A percentile compares a stretch with the other conserved stretches of the same genome.
Conservation (phyloP, 2,329 filamentous ascomycete genomes). For the Seiridium cupressi region DNA sequence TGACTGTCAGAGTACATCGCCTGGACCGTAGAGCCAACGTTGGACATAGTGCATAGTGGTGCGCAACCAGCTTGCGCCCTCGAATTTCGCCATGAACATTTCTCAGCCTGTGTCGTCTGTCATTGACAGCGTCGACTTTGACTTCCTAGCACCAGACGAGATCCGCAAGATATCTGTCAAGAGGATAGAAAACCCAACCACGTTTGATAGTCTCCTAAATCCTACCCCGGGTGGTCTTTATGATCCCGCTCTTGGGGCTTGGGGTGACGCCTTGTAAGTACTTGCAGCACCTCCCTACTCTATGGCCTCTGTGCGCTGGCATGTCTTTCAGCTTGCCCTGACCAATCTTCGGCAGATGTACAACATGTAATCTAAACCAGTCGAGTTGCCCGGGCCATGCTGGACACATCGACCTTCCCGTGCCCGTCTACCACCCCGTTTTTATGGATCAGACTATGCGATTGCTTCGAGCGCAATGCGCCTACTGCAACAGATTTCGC, state of each 20-base stretch:
- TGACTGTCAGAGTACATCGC: background rate
- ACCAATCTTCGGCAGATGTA: slow-evolving; percentile 58
- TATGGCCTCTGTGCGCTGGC: too few relatives aligned
- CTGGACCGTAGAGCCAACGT: background rate
- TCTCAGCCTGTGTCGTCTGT: slow-evolving; percentile 80
- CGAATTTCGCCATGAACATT: slow-evolving; percentile 57
- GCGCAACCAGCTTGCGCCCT: slow-evolving; percentile 1
- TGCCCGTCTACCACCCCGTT: slow-evolving; percentile 84
- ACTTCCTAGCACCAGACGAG: slow-evolving; percentile 77
- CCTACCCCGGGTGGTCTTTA: slow-evolving; percentile 90
- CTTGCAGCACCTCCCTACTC: too few relatives aligned
- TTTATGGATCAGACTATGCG: slow-evolving; percentile 92
- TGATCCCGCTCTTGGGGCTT: slow-evolving; percentile 86
- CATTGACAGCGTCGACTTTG: slow-evolving; percentile 87
- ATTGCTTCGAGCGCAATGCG: slow-evolving; percentile 81
- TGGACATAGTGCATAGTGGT: background rate
- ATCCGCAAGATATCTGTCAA: slow-evolving; percentile 90
- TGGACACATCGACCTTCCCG: slow-evolving; percentile 89
- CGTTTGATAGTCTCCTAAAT: slow-evolving; percentile 90
- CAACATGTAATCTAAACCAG: slow-evolving; percentile 85
- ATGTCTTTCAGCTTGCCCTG: background rate
- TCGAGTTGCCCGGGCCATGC: slow-evolving; percentile 86
- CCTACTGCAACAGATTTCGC: slow-evolving; percentile 86
- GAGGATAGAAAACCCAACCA: slow-evolving; percentile 86
- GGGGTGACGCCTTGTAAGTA: slow-evolving; percentile 77